phyloP scores from a whole-genome alignment of 1,284 basidiomycete species.

The Ceratobasidium sp. region DNA sequence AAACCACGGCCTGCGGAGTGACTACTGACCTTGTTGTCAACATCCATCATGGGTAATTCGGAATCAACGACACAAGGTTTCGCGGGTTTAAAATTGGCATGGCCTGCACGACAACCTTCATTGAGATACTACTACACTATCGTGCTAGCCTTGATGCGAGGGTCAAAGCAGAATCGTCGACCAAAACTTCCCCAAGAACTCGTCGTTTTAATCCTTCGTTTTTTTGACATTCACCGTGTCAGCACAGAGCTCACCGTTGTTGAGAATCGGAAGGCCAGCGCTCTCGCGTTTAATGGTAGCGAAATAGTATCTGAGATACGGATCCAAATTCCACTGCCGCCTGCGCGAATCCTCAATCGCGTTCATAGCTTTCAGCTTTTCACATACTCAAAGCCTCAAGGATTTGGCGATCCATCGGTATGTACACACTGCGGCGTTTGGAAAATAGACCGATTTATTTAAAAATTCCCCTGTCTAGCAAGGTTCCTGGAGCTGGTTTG shows the following conservation, averaged over 20 bases:
- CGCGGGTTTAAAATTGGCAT: background rate
- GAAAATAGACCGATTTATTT: too few species aligned
- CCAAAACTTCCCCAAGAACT: conserved; percentile 14
- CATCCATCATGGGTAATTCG: too few species aligned
- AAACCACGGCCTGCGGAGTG: too few species aligned
- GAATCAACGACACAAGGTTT: too few species aligned
- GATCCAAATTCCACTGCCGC: conserved; percentile 5
- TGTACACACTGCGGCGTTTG: background rate
- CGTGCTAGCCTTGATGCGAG: background rate
- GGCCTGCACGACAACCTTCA: background rate
- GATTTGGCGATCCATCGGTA: conserved; percentile 12
- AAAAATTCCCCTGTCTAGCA: background rate
- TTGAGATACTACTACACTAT: conserved; percentile 23
- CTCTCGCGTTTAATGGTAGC: background rate
- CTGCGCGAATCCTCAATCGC: background rate
- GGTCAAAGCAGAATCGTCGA: background rate
- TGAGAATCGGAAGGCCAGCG: background rate
- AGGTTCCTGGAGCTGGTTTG: conserved; percentile 43
- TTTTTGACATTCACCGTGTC: background rate
- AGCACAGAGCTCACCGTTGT: background rate
- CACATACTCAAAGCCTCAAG: conserved; percentile 25
- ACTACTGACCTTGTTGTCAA: too few species aligned
- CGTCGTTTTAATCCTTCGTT: conserved; percentile 30
- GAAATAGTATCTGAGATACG: background rate
- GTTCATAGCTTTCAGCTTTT: conserved; percentile 30